Evolutionary conservation across 306 rosid genomes (phyloP).

Genomic region (Prunus kanzakura): DNA sequence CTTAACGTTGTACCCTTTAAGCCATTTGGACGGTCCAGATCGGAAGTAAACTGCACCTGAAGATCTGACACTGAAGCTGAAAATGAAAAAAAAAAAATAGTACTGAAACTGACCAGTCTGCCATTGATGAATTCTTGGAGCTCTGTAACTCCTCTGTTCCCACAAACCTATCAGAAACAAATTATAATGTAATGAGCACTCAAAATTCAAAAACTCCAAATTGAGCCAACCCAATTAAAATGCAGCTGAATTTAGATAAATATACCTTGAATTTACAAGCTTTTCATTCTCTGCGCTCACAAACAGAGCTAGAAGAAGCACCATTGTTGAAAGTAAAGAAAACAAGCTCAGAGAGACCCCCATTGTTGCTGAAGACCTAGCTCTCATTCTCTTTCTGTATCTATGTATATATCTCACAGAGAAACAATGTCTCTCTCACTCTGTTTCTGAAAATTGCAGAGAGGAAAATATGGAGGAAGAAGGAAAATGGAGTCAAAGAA

Average conservation of each 20-base stretch:
- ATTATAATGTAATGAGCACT: not conserved
- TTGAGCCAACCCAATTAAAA: not conserved
- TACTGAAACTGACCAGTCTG: slow-evolving; percentile 53
- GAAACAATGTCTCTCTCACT: not conserved
- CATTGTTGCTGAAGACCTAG: slow-evolving; percentile 40
- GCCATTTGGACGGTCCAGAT: slow-evolving; percentile 23
- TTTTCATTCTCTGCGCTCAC: slow-evolving; percentile 17
- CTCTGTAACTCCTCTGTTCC: slow-evolving; percentile 42
- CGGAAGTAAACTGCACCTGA: not conserved
- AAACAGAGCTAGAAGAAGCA: slow-evolving; percentile 26
- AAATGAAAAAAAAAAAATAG: not conserved
- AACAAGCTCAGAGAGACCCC: slow-evolving; percentile 28
- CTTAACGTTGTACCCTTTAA: not conserved
- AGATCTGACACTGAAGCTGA: not conserved
- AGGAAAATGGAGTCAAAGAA: slow-evolving; percentile 36
- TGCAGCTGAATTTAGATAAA: not conserved
- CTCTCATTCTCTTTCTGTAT: not conserved
- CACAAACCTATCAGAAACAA: slow-evolving; percentile 33
- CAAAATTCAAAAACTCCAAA: not conserved
- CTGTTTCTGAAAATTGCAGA: slow-evolving; percentile 15
- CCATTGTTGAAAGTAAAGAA: slow-evolving; percentile 25
- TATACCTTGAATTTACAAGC: slow-evolving; percentile 48
- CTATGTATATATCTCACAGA: not conserved
- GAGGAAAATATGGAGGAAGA: slow-evolving; percentile 6
- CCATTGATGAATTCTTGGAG: slow-evolving; percentile 64